phyloP scores from a whole-genome alignment of 2,329 filamentous ascomycete species.

The Domatiomyces catenatus region DNA sequence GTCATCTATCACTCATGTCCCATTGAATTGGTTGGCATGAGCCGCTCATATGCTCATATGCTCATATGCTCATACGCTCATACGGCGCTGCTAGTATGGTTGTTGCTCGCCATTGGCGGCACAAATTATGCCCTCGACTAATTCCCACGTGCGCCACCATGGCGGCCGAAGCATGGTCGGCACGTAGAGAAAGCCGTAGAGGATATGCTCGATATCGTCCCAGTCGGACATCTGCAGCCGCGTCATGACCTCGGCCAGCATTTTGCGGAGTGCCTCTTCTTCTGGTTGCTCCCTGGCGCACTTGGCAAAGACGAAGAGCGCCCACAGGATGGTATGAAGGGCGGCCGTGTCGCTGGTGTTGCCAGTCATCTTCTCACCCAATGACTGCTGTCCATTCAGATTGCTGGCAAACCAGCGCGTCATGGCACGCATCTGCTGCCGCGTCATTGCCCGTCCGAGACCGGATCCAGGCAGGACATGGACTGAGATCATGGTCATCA shows the following conservation, averaged over 20 bases:
- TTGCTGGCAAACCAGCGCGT: constrained; percentile 5
- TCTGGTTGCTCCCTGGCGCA: constrained; percentile 7
- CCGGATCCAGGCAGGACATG: constrained; percentile 10
- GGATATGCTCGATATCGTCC: constrained; percentile 7
- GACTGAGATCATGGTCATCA: constrained; percentile 7
- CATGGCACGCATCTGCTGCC: constrained; percentile 9
- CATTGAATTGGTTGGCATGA: no score
- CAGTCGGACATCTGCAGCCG: constrained; percentile 5
- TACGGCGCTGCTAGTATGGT: not conserved
- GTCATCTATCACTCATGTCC: no score
- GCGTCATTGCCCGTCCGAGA: constrained; percentile 11
- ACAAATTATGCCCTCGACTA: not conserved
- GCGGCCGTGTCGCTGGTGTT: not conserved
- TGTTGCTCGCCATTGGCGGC: not conserved
- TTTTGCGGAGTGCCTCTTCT: constrained; percentile 4
- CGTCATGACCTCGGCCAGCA: constrained; percentile 2
- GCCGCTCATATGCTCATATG: no score
- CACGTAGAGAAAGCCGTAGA: constrained; percentile 9
- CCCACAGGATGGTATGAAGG: constrained; percentile 14
- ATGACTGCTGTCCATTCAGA: not conserved
- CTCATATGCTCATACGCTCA: no score
- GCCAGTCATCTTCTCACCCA: not conserved
- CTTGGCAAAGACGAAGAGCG: constrained; percentile 16
- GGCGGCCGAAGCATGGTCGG: constrained; percentile 4
- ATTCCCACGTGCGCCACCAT: constrained; percentile 8